Base-by-base conservation (phyloP, 768 basidiomycete species). In the Trametes coccinea region DNA sequence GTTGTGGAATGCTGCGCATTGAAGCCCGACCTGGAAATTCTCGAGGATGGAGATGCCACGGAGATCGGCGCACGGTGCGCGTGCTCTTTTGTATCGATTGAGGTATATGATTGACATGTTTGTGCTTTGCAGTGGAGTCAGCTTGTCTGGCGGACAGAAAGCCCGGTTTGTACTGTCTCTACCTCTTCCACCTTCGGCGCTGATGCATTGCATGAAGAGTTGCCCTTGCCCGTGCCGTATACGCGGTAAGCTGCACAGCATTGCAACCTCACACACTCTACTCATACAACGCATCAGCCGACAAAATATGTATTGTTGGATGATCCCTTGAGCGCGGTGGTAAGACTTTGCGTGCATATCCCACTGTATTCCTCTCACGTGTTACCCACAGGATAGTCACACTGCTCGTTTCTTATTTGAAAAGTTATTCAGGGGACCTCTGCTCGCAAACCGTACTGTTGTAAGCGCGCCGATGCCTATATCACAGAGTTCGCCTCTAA, bases 1-100 rank as follows among this genome's bases (percentile, higher is more conserved):
- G 92, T 93, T 30, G 71, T 95, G n/a, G 87, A 93, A 53, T 89
- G 85, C 13, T 98, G 95, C 69, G 94, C 93, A 0, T 73, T 98
- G 54, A 76, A 71, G 31, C 85, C 89, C 0, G 96, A 98, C 77
- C 73, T 98, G 59, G 84, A 89, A 5, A 82, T 94, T 10, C 73
- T 98, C 1, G 92, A 95, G 59, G 88, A 95, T 67, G 96, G 96
- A 0, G 94, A 93, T 69, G 77, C 74, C 56, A 94, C 92, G 1
- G 89, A 93, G 74, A 91, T 95, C 65, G 93, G 93, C 13, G 87
- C 85, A 13, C 78, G 86, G 79, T 83, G 51, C 11, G 78, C 69
- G 27, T 4, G 30, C 16, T 37, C 57, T 30, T 27, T 34, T 69
- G 30, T 46, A 52, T 34, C 27, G 59, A 53, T 14, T 50, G 48